Evolutionary conservation across 306 rosid genomes (phyloP).

Genomic region (Lathyrus sativus): DNA sequence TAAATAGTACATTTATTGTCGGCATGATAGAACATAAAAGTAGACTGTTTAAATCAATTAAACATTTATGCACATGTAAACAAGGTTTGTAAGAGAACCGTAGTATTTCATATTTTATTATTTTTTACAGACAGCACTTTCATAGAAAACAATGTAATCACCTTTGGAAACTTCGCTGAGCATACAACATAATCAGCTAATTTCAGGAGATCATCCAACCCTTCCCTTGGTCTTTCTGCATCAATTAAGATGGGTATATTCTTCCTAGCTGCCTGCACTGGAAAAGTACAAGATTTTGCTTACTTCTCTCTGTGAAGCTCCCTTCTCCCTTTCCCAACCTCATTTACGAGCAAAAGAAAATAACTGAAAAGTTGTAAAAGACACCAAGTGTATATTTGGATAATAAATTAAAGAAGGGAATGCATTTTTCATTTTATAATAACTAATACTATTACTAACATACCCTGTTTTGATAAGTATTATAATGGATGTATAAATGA

Average conservation of each 20-base stretch:
- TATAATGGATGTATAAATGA: no score
- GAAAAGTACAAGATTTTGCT: conserved; percentile 46
- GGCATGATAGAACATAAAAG: conserved; percentile 20
- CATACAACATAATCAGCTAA: conserved; percentile 77
- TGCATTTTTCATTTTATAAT: background rate
- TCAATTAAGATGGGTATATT: conserved; percentile 82
- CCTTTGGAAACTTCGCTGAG: conserved; percentile 80
- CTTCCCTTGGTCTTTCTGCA: conserved; percentile 88
- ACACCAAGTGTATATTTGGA: background rate
- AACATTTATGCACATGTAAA: conserved; percentile 25
- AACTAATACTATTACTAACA: background rate
- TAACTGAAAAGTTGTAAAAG: background rate
- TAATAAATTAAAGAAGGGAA: background rate
- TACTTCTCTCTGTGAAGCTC: conserved; percentile 38
- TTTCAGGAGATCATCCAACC: conserved; percentile 77
- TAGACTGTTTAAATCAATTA: conserved; percentile 28
- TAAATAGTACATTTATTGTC: conserved; percentile 15
- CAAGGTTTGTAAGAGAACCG: conserved; percentile 25
- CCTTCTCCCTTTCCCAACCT: conserved; percentile 23
- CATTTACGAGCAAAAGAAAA: conserved; percentile 32
- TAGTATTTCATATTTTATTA: conserved; percentile 21
- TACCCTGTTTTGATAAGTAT: background rate
- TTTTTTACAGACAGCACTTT: conserved; percentile 25
- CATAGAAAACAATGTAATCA: conserved; percentile 45
- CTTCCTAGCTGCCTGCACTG: conserved; percentile 73